Conservation (phyloP, 2,329 filamentous ascomycete species). For the Seiridium cupressi region DNA sequence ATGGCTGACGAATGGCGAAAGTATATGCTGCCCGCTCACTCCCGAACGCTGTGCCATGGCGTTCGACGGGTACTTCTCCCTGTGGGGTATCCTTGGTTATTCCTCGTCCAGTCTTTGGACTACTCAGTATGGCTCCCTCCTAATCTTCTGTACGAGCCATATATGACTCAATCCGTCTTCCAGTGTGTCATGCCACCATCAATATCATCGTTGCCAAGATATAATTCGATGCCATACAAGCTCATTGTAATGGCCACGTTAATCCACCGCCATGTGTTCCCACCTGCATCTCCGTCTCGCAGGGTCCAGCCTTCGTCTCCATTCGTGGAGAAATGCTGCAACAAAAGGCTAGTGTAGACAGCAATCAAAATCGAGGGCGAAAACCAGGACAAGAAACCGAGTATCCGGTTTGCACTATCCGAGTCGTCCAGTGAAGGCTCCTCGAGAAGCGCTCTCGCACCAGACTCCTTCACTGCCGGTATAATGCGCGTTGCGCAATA, state of each 20-base stretch:
- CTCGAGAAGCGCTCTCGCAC: slow-evolving; percentile 77
- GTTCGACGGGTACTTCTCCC: not conserved
- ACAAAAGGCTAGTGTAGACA: slow-evolving; percentile 90
- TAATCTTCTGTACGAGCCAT: not conserved
- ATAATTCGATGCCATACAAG: slow-evolving; percentile 86
- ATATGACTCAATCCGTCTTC: slow-evolving; percentile 73
- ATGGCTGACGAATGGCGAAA: not conserved
- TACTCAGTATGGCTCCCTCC: not conserved
- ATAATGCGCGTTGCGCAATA: slow-evolving; percentile 96
- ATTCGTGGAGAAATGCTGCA: slow-evolving; percentile 90
- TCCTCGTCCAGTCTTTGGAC: not conserved
- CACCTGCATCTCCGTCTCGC: slow-evolving; percentile 76
- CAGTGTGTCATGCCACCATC: slow-evolving; percentile 78
- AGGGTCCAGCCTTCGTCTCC: slow-evolving; percentile 78
- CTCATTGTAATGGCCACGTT: slow-evolving; percentile 88
- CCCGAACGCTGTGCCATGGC: not conserved
- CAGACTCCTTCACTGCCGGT: slow-evolving; percentile 84
- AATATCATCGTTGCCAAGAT: slow-evolving; percentile 78
- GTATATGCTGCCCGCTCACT: not conserved
- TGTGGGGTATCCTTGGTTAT: not conserved
- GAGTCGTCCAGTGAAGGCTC: slow-evolving; percentile 84
- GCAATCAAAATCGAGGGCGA: slow-evolving; percentile 92
- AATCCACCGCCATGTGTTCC: slow-evolving; percentile 90
- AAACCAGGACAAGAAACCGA: slow-evolving; percentile 89
- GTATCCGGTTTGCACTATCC: slow-evolving; percentile 75